These are phyloP conservation scores for Nemania bipapillata DNA, from an alignment of 2,329 filamentous ascomycete species.

Conservation along the genomic window DNA sequence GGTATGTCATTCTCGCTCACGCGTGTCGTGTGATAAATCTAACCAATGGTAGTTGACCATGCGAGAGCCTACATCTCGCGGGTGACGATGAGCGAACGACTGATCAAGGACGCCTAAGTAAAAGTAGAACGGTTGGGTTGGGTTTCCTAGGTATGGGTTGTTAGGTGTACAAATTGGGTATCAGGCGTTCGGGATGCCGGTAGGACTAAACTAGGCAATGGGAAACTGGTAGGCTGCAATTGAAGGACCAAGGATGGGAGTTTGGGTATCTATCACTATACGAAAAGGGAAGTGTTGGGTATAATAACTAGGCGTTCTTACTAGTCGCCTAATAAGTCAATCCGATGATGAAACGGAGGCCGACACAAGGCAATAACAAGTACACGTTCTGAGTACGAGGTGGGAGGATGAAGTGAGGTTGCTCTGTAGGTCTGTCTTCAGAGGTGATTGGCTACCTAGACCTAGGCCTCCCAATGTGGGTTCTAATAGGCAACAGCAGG, in stretches of 20 bases:
- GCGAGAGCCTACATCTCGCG: slow-evolving; percentile 44
- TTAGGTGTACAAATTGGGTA: slow-evolving; percentile 19
- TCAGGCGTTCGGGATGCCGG: slow-evolving; percentile 31
- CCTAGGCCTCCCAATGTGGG: slow-evolving; percentile 17
- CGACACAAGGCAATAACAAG: slow-evolving; percentile 25
- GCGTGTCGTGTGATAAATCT: slow-evolving; percentile 22
- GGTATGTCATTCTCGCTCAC: slow-evolving; percentile 31
- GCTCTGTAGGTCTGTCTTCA: slow-evolving; percentile 19
- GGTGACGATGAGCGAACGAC: slow-evolving; percentile 33
- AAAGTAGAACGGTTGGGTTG: slow-evolving; percentile 9
- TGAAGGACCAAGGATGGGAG: background rate
- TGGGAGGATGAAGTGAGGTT: slow-evolving; percentile 32
- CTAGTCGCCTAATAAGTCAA: slow-evolving; percentile 23
- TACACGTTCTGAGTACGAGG: slow-evolving; percentile 4
- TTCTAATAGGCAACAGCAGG: slow-evolving; percentile 27
- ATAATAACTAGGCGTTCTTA: slow-evolving; percentile 12
- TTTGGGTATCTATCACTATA: background rate
- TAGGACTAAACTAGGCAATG: slow-evolving; percentile 26
- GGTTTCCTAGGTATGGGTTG: slow-evolving; percentile 17
- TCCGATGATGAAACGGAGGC: slow-evolving; percentile 1
- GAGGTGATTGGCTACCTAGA: slow-evolving; percentile 19
- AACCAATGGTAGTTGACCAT: slow-evolving; percentile 40
- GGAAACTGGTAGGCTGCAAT: slow-evolving; percentile 20
- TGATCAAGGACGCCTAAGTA: slow-evolving; percentile 33
- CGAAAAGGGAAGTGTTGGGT: background rate